Evolutionary conservation across 768 basidiomycete genomes (phyloP).

Genomic region (Lactifluus rugatus): DNA sequence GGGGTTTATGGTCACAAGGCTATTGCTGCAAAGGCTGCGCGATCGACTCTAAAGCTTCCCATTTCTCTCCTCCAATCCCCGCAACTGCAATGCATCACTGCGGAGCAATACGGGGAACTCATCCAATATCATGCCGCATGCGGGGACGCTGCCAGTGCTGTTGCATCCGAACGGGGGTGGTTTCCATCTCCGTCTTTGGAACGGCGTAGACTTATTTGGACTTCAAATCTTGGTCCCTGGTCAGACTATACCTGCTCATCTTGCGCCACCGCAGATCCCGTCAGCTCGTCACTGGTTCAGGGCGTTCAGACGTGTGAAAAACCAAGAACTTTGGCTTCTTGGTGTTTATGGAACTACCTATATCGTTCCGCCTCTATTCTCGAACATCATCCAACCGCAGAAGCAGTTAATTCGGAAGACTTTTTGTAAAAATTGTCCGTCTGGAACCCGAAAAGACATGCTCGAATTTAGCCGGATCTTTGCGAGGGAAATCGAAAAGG

Average conservation of each 20-base stretch:
- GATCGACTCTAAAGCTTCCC: not conserved
- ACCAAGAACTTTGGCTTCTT: not conserved
- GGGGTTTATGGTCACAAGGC: slow-evolving; percentile 7
- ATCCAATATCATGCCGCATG: not conserved
- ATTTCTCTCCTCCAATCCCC: not conserved
- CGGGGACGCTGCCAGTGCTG: not conserved
- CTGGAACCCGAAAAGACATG: not conserved
- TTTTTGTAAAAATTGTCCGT: not conserved
- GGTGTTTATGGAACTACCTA: not conserved
- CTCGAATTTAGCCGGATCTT: not conserved
- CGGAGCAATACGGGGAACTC: not conserved
- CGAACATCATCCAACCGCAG: not conserved
- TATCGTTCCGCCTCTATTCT: not conserved
- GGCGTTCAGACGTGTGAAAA: no score
- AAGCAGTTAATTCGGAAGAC: not conserved
- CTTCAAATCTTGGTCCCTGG: not conserved
- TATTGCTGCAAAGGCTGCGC: not conserved
- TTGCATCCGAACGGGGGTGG: not conserved
- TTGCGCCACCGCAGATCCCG: not conserved
- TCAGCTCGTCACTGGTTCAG: not conserved
- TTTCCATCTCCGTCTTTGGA: not conserved
- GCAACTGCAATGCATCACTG: not conserved
- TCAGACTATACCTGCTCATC: not conserved
- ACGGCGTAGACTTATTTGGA: not conserved
- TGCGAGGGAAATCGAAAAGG: not conserved